These are phyloP conservation scores for Cyclocybe cylindracea DNA, from an alignment of 768 basidiomycete genomes.

Conservation along the genomic window DNA sequence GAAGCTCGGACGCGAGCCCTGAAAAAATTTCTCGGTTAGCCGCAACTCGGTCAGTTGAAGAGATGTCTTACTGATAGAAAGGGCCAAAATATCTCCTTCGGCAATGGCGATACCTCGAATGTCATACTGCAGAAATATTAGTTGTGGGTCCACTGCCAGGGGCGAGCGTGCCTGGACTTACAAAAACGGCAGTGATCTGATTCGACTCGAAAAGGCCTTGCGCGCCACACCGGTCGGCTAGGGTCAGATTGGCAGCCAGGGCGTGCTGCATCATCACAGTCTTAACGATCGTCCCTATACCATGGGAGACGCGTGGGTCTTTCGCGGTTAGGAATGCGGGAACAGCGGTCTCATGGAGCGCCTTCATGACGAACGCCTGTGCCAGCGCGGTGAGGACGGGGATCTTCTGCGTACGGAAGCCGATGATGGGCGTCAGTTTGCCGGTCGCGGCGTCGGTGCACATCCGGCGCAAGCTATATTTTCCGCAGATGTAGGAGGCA, in stretches of 20 bases:
- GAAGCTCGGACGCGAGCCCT: conserved; percentile 32
- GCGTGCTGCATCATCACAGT: conserved; percentile 23
- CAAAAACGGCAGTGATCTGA: conserved; percentile 25
- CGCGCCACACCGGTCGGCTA: conserved; percentile 37
- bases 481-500: conserved; percentile 9
- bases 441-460: conserved; percentile 11
- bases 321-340: background rate
- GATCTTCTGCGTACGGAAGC: conserved; percentile 37
- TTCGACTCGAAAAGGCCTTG: conserved; percentile 36
- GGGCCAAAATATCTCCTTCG: conserved; percentile 18
- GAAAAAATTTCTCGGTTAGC: background rate
- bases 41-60: background rate
- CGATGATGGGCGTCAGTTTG: conserved; percentile 25
- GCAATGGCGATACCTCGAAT: conserved; percentile 18
- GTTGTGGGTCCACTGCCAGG: background rate
- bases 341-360: conserved; percentile 13
- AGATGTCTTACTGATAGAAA: conserved; percentile 19
- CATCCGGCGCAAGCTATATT: conserved; percentile 30
- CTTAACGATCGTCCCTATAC: conserved; percentile 32
- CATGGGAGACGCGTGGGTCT: conserved; percentile 24
- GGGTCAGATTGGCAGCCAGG: conserved; percentile 12
- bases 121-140: conserved; percentile 6
- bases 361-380: conserved; percentile 30
- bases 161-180: conserved; percentile 13
- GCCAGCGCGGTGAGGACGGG: conserved; percentile 33